These are phyloP conservation scores for Tylopilus felleus DNA, from an alignment of 768 basidiomycete species.

Conservation along the genomic window DNA sequence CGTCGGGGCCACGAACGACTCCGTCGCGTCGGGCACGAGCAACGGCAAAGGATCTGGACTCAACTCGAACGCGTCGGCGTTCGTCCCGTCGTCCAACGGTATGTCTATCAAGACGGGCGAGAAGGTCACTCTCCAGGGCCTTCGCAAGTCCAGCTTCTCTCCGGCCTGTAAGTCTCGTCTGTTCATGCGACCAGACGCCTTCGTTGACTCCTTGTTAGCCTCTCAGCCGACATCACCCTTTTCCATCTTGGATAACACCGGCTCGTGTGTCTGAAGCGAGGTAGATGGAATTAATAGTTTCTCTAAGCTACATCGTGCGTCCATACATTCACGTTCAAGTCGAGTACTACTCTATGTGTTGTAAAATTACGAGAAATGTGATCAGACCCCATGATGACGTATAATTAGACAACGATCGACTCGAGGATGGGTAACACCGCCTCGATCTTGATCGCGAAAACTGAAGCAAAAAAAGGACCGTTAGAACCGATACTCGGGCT, in stretches of 20 bases:
- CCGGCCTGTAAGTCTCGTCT: conserved; percentile 20
- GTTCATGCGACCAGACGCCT: neutral
- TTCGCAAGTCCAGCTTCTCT: conserved; percentile 21
- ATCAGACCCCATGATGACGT: neutral
- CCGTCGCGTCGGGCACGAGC: neutral
- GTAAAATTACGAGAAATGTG: neutral
- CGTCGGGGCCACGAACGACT: neutral
- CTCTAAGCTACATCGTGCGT: neutral
- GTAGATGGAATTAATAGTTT: neutral
- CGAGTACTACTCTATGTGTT: neutral
- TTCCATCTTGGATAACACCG: conserved; percentile 23
- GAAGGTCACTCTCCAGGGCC: conserved; percentile 10
- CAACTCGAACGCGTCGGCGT: conserved; percentile 26
- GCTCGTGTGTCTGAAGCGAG: conserved; percentile 9
- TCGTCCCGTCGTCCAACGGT: conserved; percentile 15
- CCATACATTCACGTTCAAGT: neutral
- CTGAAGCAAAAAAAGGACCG: conserved; percentile 2
- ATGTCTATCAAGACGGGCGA: conserved; percentile 25
- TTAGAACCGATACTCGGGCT: neutral
- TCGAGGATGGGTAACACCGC: conserved; percentile 8
- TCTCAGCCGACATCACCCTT: conserved; percentile 26
- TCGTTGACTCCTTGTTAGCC: conserved; percentile 15
- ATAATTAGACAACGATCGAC: neutral
- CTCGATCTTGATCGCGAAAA: conserved; percentile 25
- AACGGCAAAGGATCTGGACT: conserved; percentile 2